Base-by-base conservation (phyloP, 352 stramenopile species). In the Plasmopara muralis region DNA sequence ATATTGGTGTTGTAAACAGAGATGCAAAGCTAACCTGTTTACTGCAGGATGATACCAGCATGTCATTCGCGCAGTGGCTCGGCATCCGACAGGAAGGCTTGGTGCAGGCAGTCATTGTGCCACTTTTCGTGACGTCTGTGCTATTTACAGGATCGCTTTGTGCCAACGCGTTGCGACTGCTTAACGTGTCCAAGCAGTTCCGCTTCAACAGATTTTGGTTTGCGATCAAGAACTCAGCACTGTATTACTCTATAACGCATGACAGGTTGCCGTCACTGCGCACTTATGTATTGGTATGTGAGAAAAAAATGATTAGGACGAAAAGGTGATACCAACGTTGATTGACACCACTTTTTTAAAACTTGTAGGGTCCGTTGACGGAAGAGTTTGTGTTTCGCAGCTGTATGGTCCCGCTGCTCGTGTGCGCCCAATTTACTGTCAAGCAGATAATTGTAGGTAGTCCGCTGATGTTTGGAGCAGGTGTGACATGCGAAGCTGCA, bases 321-420 rank as follows among this genome's bases (percentile, higher is more conserved):
- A 16, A 18, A 41, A 40, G 34, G 13, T 18, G 18, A 7, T 51
- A 16, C 54, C 39, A 28, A 49, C 47, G 14, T 43, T 60, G n/a
- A 53, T 33, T 30, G 14, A 28, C 6, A 28, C 53, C 28, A 28
- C 4, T 15, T 16, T 28, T 25, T 25, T 1, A 25, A 12, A 35
- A 39, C 2, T 57, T 51, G 45, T 84, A 85, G 83, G 95, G 89
- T 5, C 95, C 95, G 5, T 61, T 97, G 40, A 94, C 88, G 0
- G 95, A 98, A 69, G 95, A 98, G 70, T 86, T 97, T 64, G 82
- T 97, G n/a, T 98, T 98, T 60, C 87, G 95, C 43, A 94, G 84
- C 63, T 97, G 87, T 61, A 94, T 98, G 74, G 68, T 97, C 13
- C 85, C 89, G 18, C 72, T 95, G 16, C 71, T 98, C 18, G 60